Evolutionary conservation across 768 basidiomycete species (phyloP), one percentile per base, ranked within the genome.

Genomic region (Lactifluus subvellereus): DNA sequence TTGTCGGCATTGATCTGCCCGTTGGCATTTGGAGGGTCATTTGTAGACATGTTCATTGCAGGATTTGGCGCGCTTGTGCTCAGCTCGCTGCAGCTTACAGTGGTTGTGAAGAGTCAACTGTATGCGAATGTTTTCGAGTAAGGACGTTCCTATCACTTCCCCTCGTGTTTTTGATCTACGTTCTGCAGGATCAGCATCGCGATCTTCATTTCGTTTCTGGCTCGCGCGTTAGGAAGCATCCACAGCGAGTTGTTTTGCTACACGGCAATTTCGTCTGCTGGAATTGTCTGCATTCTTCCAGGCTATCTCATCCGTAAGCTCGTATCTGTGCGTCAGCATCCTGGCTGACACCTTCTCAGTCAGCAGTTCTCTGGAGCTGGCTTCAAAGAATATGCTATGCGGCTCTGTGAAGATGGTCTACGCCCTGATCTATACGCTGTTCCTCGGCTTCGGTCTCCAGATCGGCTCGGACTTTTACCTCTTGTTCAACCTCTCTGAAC

Each of bases 121-220:
- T 94, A 92, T 70, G 89, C 90, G 52, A 93, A 91, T 69, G 91
- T 94, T 53, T 94, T 92, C 64, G 92, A 94, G 92, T 93, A 70
- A 72, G 87, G 76, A 60, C 43, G 53, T 27, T 53, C 54, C 51
- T 38, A 22, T 58, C 27, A 5, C 52, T 32, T 38, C 40, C 14
- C 42, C 16, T 13, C 9, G 16, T 33, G 10, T 14, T 35, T 20
- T 54, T 48, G 35, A 65, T 51, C 30, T 56, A 2, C 35, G 37
- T 27, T 57, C 32, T 27, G 11, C 67, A 93, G 91, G 70, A 91
- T 93, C 62, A 88, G 86, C 2, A 83, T 89, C 35, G 87, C 89
- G 0, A 90, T 89, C 60, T 72, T 90, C 43, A 86, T 92, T 54
- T 90, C 90, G 0, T 92, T 93, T 70, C 74, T 79, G 40, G 87